Evolutionary conservation across 306 rosid genomes (phyloP).

Genomic region (Dicorynia guianensis): DNA sequence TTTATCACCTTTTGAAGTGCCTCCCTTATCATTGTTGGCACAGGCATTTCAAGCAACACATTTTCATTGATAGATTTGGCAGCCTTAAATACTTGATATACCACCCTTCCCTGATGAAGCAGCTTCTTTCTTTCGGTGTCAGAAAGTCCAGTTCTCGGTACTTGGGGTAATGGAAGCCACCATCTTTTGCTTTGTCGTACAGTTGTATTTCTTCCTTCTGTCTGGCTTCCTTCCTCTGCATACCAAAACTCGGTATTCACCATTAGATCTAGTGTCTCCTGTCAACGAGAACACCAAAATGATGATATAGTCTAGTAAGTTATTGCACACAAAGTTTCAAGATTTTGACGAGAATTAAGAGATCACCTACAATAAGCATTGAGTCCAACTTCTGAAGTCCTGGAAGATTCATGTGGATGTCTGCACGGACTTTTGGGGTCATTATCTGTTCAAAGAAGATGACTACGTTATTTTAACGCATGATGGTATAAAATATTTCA

Average conservation of each 20-base stretch:
- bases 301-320: slow-evolving; percentile 2
- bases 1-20: slow-evolving; percentile 80
- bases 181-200: slow-evolving; percentile 65
- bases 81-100: slow-evolving; percentile 91
- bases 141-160: slow-evolving; percentile 82
- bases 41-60: slow-evolving; percentile 86
- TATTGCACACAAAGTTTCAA: slow-evolving; percentile 13
- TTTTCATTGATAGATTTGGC: slow-evolving; percentile 83
- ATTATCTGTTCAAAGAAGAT: slow-evolving; percentile 70
- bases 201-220: slow-evolving; percentile 64
- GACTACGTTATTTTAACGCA: slow-evolving; percentile 8
- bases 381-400: slow-evolving; percentile 96
- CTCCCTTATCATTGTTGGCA: slow-evolving; percentile 65
- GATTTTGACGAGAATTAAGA: slow-evolving; percentile 32
- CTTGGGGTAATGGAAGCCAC: slow-evolving; percentile 93
- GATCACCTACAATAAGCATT: slow-evolving; percentile 85
- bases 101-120: slow-evolving; percentile 70
- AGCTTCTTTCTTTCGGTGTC: slow-evolving; percentile 63
- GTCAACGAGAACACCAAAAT: slow-evolving; percentile 32
- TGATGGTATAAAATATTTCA: slow-evolving; percentile 10
- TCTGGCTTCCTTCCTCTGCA: slow-evolving; percentile 83
- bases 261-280: slow-evolving; percentile 93
- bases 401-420: slow-evolving; percentile 92
- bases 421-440: slow-evolving; percentile 93
- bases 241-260: slow-evolving; percentile 87